Percentiles rank a stretch among this genome's conserved stretches.
phyloP scores from a whole-genome alignment of 352 stramenopile genomes.

The Lagenidium giganteum region DNA sequence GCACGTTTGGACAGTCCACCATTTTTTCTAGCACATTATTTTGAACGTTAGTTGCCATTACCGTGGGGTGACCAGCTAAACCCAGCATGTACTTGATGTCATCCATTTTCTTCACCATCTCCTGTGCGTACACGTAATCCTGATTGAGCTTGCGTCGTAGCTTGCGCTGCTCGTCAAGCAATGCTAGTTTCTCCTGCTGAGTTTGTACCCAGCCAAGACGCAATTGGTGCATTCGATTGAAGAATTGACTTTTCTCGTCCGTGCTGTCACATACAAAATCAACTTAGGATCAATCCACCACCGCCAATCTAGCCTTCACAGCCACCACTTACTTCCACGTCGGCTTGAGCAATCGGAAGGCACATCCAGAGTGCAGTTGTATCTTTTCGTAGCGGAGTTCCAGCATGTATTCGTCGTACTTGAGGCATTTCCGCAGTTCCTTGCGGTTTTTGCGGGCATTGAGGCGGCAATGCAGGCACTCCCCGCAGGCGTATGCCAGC shows the following conservation, averaged over 20 bases:
- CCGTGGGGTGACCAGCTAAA: background rate
- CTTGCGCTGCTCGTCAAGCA: conserved; percentile 32
- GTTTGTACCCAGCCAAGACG: conserved; percentile 38
- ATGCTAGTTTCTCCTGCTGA: conserved; percentile 14
- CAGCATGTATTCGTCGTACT: conserved; percentile 33
- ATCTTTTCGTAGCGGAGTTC: conserved; percentile 35
- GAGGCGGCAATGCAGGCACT: conserved; percentile 59
- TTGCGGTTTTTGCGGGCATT: conserved; percentile 24
- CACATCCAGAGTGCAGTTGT: conserved; percentile 28
- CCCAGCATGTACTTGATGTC: conserved; percentile 34
- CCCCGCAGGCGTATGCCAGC: conserved; percentile 28
- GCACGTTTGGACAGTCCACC: background rate
- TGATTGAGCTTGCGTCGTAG: conserved; percentile 42
- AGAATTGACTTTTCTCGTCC: conserved; percentile 27
- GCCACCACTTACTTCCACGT: conserved; percentile 43
- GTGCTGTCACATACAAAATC: background rate
- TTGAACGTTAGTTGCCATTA: background rate
- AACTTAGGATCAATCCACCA: too few species aligned
- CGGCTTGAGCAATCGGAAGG: conserved; percentile 51
- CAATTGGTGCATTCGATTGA: conserved; percentile 56
- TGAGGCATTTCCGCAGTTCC: conserved; percentile 29
- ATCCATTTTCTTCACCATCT: conserved; percentile 32
- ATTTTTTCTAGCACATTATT: background rate
- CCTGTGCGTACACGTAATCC: conserved; percentile 39
- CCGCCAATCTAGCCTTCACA: too few species aligned